Conservation (phyloP, 1,139 yeast species). For the Kodamaea suecica region DNA sequence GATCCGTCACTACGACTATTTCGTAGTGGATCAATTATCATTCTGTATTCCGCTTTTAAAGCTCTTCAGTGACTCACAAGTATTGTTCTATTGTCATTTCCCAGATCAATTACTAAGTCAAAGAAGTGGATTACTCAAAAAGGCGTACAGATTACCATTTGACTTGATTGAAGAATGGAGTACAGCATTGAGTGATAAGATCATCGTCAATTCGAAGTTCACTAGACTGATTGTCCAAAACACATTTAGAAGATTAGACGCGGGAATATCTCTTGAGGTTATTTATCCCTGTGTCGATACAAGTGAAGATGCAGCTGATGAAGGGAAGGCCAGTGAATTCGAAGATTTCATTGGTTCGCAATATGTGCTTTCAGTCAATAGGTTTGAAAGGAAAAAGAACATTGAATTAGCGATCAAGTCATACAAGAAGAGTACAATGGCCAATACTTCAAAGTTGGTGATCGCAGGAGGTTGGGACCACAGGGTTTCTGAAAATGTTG, state of each 20-base stretch:
- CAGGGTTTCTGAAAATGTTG: conserved; percentile 71
- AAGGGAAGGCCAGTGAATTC: conserved; percentile 28
- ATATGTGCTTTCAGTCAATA: conserved; percentile 71
- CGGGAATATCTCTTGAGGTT: conserved; percentile 54
- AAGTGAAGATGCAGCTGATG: conserved; percentile 20
- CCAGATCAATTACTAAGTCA: conserved; percentile 83
- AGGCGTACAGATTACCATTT: conserved; percentile 74
- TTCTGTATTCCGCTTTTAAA: conserved; percentile 78
- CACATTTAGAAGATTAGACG: conserved; percentile 52
- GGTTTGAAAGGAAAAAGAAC: conserved; percentile 86
- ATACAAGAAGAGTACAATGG: conserved; percentile 18
- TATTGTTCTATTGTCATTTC: conserved; percentile 90
- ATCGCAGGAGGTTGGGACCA: conserved; percentile 93
- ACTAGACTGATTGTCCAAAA: conserved; percentile 66
- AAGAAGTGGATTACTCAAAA: conserved; percentile 53
- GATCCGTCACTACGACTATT: conserved; percentile 57
- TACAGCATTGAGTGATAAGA: conserved; percentile 69
- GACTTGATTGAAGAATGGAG: conserved; percentile 79
- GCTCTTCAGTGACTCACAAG: conserved; percentile 42
- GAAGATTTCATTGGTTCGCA: conserved; percentile 31
- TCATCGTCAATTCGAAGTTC: conserved; percentile 85
- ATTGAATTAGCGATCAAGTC: conserved; percentile 73
- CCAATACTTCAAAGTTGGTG: conserved; percentile 44
- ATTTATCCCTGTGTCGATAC: conserved; percentile 85
- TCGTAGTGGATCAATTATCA: conserved; percentile 84